A percentile compares a stretch with the other conserved stretches of the same genome.
Evolutionary conservation across 225 moss, liverwort and hornwort genomes (phyloP).

Genomic region (Straminergon stramineum): DNA sequence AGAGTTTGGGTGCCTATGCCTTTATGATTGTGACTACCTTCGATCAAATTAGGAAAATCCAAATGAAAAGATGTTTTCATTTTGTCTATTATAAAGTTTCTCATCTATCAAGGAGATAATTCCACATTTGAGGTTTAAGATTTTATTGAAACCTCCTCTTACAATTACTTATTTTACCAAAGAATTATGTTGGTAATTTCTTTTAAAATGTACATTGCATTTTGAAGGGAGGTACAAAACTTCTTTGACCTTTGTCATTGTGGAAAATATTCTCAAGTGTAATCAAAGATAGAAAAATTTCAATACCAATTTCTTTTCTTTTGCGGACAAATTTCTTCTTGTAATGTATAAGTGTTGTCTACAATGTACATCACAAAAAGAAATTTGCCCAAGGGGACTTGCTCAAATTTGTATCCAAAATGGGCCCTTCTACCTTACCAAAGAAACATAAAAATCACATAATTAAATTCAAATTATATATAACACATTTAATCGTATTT

Average conservation of each 20-base stretch:
- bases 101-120: neutral
- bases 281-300: neutral
- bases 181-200: neutral
- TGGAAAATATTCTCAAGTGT: neutral
- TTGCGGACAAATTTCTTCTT: neutral
- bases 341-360: neutral
- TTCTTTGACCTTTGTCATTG: neutral
- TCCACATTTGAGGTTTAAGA: too few species aligned
- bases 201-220: neutral
- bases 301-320: neutral
- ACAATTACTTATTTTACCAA: neutral
- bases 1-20: fast-evolving
- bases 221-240: neutral
- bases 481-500: neutral
- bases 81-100: neutral
- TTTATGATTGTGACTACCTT: neutral
- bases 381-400: neutral
- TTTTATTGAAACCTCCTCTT: neutral
- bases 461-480: neutral
- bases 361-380: neutral
- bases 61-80: neutral
- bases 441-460: neutral
- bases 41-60: neutral
- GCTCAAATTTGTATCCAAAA: neutral
- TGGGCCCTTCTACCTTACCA: neutral